Evolutionary conservation across 257 asterid genomes (phyloP), one percentile per base, ranked within the genome.

Genomic region (Haberlea rhodopensis): DNA sequence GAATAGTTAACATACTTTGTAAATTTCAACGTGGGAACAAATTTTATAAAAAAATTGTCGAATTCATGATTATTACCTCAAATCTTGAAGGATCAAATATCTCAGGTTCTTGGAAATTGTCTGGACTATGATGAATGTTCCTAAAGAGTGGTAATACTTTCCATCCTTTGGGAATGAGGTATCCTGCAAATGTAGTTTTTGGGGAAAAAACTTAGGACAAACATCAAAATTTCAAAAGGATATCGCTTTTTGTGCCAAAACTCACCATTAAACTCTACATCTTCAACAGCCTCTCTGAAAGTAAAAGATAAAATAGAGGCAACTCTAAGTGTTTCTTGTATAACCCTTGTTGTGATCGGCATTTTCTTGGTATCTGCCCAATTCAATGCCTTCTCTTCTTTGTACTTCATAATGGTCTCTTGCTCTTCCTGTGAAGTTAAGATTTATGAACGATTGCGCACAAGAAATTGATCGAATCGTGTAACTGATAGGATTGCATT

Each of bases 131-230:
- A 73, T 91, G 98, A 77, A 91, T 91, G 70, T 85, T 91, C 77
- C 96, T 82, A 78, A 91, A 89, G 45, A 91, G 63, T 6, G 98
- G 98, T 96, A 91, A 84, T 23, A 91, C 97, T 76, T 91, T 91
- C 98, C 98, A 91, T 1, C 98, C 98, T 72, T 89, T 89, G 46
- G 97, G 98, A 66, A 91, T 89, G 19, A 85, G 77, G 74, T 85
- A 84, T 32, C 97, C 98, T 91, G 85, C 60, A 60, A 25, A 56
- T 43, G 48, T 34, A 53, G 37, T 64, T 31, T 32, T 27, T 5
- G 51, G 53, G 22, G 27, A 34, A 52, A 19, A 26, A 15, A 22
- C 66, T 57, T 67, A 3, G 48, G n/a, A 37, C 15, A 37, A 43
- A 43, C 16, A 13, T 43, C 51, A 43, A 43, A 3, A 43, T 43